Base-by-base conservation (phyloP, 2,329 filamentous ascomycete genomes). In the Colletotrichum sp. region DNA sequence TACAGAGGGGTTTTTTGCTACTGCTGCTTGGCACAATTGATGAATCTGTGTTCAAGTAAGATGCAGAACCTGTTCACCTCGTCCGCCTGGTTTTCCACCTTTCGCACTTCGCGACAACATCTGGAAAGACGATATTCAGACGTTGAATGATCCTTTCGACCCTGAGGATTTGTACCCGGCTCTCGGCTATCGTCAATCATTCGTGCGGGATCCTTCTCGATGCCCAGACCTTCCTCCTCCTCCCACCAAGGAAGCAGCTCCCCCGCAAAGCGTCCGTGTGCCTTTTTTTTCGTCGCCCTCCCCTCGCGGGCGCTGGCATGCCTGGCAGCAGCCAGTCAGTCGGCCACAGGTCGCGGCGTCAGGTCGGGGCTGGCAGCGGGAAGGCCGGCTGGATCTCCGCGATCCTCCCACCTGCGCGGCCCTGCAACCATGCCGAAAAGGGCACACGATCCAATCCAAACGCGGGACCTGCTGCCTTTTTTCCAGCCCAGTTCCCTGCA, bases 371-470 rank as follows among this genome's bases (percentile, higher is more conserved):
- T 39, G 36, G 16, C 36, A 26, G 26, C 34, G 72, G 72, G 68
- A 75, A 52, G 52, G 34, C 60, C 72, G 60, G 71, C 34, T 74
- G 43, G 34, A 74, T 74, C 72, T 74, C 60, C 60, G 59, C 72
- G 72, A 74, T 57, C 18, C 69, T 34, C 21, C 57, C 59, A 24
- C 21, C 43, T 52, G 43, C 16, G 24, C 26, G 26, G 48, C 65
- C 64, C 63, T 48, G 32, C 32, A 28, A 52, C 16, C 65, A 24
- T 57, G 30, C 65, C 43, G 24, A 48, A 66, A 72, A 55, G 36
- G 52, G 69, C 39, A n/a, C 72, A 63, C 16, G 57, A 67, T 72
- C 48, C 68, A 60, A 36, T 43, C 15, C 63, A 21, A 36, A 64
- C 30, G 32, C 32, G 12, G 32, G 10, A 24, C 21, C 21, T 36